phyloP scores from a whole-genome alignment of 108 stramenopile species.

The Cafeteria roenbergensis region DNA sequence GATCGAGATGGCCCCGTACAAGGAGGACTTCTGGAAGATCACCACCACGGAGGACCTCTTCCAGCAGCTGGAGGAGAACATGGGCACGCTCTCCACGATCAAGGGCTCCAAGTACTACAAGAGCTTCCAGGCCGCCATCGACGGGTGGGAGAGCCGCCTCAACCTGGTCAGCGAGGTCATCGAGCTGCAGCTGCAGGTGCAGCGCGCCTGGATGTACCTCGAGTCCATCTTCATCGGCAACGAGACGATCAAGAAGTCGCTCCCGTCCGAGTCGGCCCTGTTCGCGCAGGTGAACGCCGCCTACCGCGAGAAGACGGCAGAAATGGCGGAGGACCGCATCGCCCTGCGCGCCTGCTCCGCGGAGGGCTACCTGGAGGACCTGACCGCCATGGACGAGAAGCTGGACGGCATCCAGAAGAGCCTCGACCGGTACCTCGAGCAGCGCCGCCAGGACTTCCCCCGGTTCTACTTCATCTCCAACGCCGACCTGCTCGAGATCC shows the following conservation, averaged over 20 bases:
- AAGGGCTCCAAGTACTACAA: constrained; percentile 55
- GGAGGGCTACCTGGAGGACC: constrained; percentile 22
- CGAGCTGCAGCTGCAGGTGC: constrained; percentile 45
- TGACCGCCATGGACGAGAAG: constrained; percentile 30
- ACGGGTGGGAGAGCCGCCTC: constrained; percentile 40
- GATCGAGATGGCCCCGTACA: constrained; percentile 46
- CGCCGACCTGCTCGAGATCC: constrained; percentile 55
- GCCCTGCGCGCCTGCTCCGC: constrained; percentile 30
- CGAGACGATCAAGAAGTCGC: constrained; percentile 52
- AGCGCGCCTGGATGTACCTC: constrained; percentile 58
- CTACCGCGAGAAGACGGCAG: constrained; percentile 28
- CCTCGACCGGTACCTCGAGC: constrained; percentile 51
- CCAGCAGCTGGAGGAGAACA: constrained; percentile 47
- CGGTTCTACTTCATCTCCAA: constrained; percentile 58
- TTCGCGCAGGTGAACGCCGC: constrained; percentile 42
- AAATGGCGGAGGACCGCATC: constrained; percentile 36
- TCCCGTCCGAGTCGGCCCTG: constrained; percentile 38
- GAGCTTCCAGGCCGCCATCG: constrained; percentile 37
- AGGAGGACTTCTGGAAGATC: constrained; percentile 53
- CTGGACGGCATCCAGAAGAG: constrained; percentile 53
- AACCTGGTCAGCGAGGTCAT: constrained; percentile 39
- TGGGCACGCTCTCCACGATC: constrained; percentile 43
- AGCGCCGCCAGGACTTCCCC: constrained; percentile 47
- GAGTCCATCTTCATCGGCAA: constrained; percentile 54
- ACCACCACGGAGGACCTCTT: constrained; percentile 43